Conservation (phyloP, 2,329 filamentous ascomycete species). For the Pseudopithomyces maydicus region DNA sequence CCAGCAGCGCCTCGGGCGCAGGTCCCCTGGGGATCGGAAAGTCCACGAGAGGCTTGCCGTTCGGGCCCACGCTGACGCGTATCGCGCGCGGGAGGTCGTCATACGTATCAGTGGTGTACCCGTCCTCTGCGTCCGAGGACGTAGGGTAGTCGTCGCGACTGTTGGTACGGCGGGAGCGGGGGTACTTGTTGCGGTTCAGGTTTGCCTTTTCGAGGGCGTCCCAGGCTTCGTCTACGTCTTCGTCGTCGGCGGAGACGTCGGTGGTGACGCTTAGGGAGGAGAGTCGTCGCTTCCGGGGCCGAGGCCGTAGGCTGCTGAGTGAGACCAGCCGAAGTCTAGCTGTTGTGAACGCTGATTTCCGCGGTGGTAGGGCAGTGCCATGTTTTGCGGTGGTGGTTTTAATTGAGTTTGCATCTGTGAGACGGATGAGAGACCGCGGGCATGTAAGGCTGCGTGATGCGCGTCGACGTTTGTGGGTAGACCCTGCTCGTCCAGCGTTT, state of each 20-base stretch:
- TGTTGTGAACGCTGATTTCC: conserved; percentile 35
- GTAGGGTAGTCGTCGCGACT: conserved; percentile 22
- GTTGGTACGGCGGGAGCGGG: conserved; percentile 22
- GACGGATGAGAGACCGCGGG: conserved; percentile 41
- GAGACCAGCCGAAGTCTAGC: conserved; percentile 36
- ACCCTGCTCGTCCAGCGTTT: conserved; percentile 42
- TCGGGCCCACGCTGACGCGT: conserved; percentile 34
- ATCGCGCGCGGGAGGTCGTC: conserved; percentile 24
- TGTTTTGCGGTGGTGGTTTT: conserved; percentile 28
- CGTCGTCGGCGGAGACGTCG: conserved; percentile 38
- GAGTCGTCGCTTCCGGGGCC: conserved; percentile 34
- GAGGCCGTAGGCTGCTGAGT: conserved; percentile 37
- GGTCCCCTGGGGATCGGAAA: conserved; percentile 40
- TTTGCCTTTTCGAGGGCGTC: conserved; percentile 33
- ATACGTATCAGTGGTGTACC: conserved; percentile 26
- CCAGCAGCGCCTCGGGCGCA: conserved; percentile 31
- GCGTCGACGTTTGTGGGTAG: conserved; percentile 35
- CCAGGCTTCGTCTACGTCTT: conserved; percentile 44
- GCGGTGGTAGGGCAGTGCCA: conserved; percentile 23
- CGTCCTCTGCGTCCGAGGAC: conserved; percentile 30
- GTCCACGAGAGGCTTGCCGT: conserved; percentile 39
- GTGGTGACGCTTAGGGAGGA: conserved; percentile 37
- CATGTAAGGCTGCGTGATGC: conserved; percentile 36
- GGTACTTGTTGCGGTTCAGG: conserved; percentile 18
- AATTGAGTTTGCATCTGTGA: conserved; percentile 37